phyloP scores from a whole-genome alignment of 1,284 basidiomycete species.

The Boletus semigastroideus region DNA sequence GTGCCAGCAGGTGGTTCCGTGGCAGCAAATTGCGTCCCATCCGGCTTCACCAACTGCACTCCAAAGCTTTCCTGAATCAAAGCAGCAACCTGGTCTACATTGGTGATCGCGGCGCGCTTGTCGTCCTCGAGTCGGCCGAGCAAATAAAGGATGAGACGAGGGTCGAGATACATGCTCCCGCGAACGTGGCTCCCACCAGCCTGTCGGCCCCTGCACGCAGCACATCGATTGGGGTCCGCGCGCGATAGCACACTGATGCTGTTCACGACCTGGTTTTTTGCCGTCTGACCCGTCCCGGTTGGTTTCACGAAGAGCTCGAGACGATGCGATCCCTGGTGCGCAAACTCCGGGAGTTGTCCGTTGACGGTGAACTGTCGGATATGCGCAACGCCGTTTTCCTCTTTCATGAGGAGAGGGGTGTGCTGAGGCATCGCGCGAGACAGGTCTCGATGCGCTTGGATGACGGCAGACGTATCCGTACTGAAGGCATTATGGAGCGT shows the following conservation, averaged over 20 bases:
- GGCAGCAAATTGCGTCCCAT: conserved; percentile 13
- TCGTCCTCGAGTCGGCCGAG: background rate
- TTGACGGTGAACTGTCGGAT: conserved; percentile 11
- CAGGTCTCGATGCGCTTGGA: background rate
- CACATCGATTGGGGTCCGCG: conserved; percentile 3
- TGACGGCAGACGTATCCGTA: background rate
- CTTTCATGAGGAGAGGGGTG: conserved; percentile 7
- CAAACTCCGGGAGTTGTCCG: conserved; percentile 18
- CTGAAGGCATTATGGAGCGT: conserved; percentile 9
- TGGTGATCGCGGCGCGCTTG: background rate
- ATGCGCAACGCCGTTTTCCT: background rate
- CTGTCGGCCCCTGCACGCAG: conserved; percentile 12
- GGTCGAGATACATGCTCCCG: conserved; percentile 18
- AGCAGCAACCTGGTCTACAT: conserved; percentile 1
- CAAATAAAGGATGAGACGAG: conserved; percentile 15
- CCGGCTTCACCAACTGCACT: conserved; percentile 14
- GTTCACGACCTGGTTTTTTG: conserved; percentile 4
- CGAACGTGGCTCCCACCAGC: conserved; percentile 9
- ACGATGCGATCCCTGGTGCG: conserved; percentile 18
- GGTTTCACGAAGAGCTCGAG: conserved; percentile 18
- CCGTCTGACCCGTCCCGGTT: background rate
- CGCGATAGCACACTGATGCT: conserved; percentile 17
- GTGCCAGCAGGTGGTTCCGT: background rate
- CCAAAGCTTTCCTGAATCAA: conserved; percentile 10
- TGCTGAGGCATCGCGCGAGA: background rate